These are phyloP conservation scores for Lignosus rhinocerotis DNA, from an alignment of 1,284 basidiomycete genomes.

Conservation along the genomic window DNA sequence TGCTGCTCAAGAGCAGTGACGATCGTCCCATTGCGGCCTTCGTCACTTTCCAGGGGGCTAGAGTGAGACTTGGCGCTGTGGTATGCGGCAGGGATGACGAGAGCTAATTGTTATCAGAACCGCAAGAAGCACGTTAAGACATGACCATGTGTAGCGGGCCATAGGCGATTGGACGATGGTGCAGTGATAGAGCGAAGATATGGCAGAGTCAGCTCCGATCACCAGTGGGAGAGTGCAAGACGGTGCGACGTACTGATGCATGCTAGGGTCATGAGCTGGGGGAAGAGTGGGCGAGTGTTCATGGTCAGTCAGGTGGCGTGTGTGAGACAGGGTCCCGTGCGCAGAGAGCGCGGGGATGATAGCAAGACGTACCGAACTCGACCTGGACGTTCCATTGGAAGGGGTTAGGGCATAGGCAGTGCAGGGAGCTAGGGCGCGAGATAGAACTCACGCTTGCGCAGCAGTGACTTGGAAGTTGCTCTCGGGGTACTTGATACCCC, in stretches of 20 bases:
- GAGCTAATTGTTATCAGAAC: conserved; percentile 51
- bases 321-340: background rate
- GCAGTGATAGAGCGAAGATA: background rate
- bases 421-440: conserved; percentile 10
- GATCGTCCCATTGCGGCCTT: conserved; percentile 6
- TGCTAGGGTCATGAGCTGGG: conserved; percentile 81
- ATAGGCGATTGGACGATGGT: background rate
- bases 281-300: background rate
- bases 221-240: background rate
- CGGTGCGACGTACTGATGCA: conserved; percentile 69
- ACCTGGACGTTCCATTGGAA: conserved; percentile 38
- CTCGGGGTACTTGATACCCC: conserved; percentile 66
- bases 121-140: background rate
- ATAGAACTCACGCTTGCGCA: conserved; percentile 73
- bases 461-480: conserved; percentile 81
- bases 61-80: conserved; percentile 46
- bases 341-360: background rate
- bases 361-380: conserved; percentile 55
- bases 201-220: conserved; percentile 9
- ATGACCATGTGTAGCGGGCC: background rate
- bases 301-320: background rate
- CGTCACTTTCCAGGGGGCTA: conserved; percentile 15
- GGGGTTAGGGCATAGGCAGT: conserved; percentile 17
- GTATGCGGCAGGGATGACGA: conserved; percentile 92
- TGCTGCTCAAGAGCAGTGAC: conserved; percentile 12